Evolutionary conservation across 306 rosid genomes (phyloP).

Genomic region (Acacia confusa): DNA sequence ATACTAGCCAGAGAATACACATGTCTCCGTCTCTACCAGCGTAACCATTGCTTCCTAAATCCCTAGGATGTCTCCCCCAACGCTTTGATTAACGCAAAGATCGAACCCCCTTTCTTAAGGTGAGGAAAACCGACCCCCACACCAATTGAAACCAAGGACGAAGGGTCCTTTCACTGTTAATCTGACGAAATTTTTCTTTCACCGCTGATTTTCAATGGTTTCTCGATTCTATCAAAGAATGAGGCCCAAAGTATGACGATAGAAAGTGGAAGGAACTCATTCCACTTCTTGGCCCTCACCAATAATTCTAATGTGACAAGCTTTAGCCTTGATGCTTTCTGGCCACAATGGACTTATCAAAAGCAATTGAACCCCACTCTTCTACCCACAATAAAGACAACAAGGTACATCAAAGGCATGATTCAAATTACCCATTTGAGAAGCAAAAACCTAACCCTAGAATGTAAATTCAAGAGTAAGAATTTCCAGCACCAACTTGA

Average conservation of each 20-base stretch:
- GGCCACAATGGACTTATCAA: background rate
- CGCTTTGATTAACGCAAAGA: too few relatives aligned
- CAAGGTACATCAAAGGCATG: background rate
- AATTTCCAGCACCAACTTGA: background rate
- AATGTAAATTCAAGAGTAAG: background rate
- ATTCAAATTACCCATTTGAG: background rate
- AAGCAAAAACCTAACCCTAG: background rate
- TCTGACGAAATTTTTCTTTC: background rate
- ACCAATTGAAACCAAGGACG: too few relatives aligned
- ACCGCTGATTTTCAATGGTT: background rate
- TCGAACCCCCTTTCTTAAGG: too few relatives aligned
- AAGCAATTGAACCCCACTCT: constrained; percentile 2
- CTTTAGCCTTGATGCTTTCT: background rate
- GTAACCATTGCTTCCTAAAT: too few relatives aligned
- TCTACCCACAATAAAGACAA: background rate
- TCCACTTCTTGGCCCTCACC: background rate
- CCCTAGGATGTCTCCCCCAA: too few relatives aligned
- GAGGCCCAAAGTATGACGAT: background rate
- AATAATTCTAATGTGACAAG: background rate
- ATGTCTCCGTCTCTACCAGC: too few relatives aligned
- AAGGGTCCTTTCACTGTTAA: background rate
- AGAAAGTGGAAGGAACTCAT: background rate
- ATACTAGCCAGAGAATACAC: too few relatives aligned
- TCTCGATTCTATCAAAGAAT: background rate
- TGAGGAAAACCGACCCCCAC: too few relatives aligned